Conservation (phyloP, 177 flowering plant genomes). For the Vitis hybrid region DNA sequence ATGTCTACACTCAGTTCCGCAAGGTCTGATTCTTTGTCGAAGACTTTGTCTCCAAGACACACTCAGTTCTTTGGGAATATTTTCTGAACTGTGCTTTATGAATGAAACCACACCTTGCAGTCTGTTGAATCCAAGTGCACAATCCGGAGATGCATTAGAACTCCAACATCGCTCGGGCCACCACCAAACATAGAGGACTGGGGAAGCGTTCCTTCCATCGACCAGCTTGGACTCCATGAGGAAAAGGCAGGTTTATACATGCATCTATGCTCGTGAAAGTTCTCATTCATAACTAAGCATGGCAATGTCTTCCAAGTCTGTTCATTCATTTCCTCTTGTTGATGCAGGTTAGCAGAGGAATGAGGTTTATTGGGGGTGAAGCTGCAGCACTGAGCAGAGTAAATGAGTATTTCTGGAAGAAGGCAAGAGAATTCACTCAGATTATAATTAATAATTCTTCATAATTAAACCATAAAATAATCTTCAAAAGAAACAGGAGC, state of each 20-base stretch:
- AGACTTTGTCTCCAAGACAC: not conserved
- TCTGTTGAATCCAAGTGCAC: slow-evolving; percentile 73
- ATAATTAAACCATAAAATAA: not conserved
- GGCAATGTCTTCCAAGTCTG: too few relatives aligned
- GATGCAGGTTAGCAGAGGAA: slow-evolving; percentile 63
- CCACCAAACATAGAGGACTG: slow-evolving; percentile 66
- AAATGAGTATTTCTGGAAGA: slow-evolving; percentile 90
- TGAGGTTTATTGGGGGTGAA: slow-evolving; percentile 85
- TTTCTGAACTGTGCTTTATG: not conserved
- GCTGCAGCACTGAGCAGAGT: slow-evolving; percentile 80
- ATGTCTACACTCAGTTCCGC: slow-evolving; percentile 93
- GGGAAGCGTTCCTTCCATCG: slow-evolving; percentile 69
- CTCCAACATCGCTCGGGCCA: slow-evolving; percentile 74
- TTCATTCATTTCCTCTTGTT: slow-evolving; percentile 7
- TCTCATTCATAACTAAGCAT: not conserved
- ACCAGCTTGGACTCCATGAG: slow-evolving; percentile 52
- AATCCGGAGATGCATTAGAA: slow-evolving; percentile 53
- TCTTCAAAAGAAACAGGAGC: too few relatives aligned
- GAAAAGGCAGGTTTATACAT: slow-evolving; percentile 51
- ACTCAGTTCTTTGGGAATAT: too few relatives aligned
- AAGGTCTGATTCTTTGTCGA: slow-evolving; percentile 49
- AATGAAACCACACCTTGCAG: slow-evolving; percentile 36
- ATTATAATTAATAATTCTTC: not conserved
- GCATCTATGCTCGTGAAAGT: not conserved
- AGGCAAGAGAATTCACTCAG: slow-evolving; percentile 41